A percentile compares a stretch with the other conserved stretches of the same genome.
Evolutionary conservation across 768 basidiomycete species (phyloP).

Genomic region (Termitomyces sp.): DNA sequence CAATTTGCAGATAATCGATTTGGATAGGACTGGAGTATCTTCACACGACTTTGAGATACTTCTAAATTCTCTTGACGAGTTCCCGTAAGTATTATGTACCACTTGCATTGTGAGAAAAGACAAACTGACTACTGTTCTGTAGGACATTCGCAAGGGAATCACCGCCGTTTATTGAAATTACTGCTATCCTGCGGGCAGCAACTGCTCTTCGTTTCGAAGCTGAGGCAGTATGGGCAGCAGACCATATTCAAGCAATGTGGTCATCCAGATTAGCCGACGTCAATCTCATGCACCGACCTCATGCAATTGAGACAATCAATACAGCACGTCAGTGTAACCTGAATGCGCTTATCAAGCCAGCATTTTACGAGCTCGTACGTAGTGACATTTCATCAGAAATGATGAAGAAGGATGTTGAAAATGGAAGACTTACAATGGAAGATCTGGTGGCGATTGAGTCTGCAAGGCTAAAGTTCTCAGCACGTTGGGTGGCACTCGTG

Average conservation of each 20-base stretch:
- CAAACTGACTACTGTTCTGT: neutral
- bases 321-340: constrained; percentile 24
- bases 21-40: too few species aligned
- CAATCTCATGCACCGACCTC: constrained; percentile 10
- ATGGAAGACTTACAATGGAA: neutral
- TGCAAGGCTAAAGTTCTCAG: constrained; percentile 10
- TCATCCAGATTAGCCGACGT: constrained; percentile 18
- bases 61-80: constrained; percentile 25
- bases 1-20: too few species aligned
- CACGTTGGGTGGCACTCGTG: constrained; percentile 2
- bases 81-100: constrained; percentile 19
- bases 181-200: constrained; percentile 27
- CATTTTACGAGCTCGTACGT: constrained; percentile 5
- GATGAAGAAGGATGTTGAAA: neutral
- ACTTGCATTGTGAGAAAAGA: neutral
- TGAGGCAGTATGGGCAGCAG: constrained; percentile 21
- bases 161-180: constrained; percentile 22
- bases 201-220: constrained; percentile 22
- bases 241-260: constrained; percentile 25
- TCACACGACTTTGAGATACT: constrained; percentile 27
- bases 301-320: constrained; percentile 23
- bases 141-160: constrained; percentile 12
- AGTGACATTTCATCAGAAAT: neutral
- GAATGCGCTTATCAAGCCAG: constrained; percentile 14
- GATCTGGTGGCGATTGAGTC: constrained; percentile 6